Percentiles rank a stretch among this genome's conserved stretches.
Conservation (phyloP, 148 eudicot genomes). For the Chenopodium berlandieri region DNA sequence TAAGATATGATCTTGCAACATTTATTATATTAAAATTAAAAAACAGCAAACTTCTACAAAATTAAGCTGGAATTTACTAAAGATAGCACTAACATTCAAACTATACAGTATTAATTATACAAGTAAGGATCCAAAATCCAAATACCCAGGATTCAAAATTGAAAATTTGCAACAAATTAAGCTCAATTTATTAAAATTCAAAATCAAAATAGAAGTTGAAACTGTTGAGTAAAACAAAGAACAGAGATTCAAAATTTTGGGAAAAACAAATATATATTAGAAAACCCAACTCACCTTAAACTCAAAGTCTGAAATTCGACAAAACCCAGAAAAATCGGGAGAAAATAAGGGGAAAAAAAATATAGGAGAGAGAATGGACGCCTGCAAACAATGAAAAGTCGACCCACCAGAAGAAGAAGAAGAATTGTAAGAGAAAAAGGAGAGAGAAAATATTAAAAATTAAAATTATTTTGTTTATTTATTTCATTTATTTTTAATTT, state of each 20-base stretch:
- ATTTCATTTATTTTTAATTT: too few relatives aligned
- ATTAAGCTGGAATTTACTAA: not conserved
- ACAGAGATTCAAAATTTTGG: not conserved
- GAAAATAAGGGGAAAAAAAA: not conserved
- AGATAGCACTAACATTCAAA: not conserved
- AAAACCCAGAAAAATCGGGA: slow-evolving; percentile 8
- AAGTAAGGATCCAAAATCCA: slow-evolving; percentile 15
- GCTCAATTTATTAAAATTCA: not conserved
- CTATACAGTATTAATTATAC: not conserved
- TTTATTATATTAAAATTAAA: not conserved
- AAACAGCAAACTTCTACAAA: not conserved
- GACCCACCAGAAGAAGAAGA: slow-evolving; percentile 15
- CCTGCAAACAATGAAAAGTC: slow-evolving; percentile 36
- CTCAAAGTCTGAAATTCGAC: slow-evolving; percentile 11
- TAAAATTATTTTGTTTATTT: not conserved
- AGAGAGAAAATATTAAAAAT: not conserved
- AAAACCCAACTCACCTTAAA: slow-evolving; percentile 24
- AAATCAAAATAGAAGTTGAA: not conserved
- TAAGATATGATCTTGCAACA: not conserved
- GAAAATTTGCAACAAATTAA: not conserved
- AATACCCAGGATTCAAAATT: slow-evolving; percentile 17
- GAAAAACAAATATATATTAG: not conserved
- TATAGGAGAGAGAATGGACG: not conserved
- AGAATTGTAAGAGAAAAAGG: not conserved
- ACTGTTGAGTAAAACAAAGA: not conserved